phyloP scores from a whole-genome alignment of 2,329 filamentous ascomycete genomes.

The Cercospora sojina region DNA sequence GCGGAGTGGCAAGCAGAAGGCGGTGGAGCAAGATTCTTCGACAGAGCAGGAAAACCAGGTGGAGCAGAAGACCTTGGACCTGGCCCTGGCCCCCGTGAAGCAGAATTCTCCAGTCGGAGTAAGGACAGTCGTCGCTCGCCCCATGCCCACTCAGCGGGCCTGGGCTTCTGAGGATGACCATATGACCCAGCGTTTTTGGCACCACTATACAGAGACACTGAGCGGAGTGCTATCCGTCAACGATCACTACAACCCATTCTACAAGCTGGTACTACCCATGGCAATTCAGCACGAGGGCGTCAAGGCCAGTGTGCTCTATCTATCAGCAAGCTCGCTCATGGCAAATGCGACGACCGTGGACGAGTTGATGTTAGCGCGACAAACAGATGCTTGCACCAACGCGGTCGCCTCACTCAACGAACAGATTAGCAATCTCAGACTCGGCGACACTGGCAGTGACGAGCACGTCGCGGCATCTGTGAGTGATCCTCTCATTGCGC shows the following conservation, averaged over 20 bases:
- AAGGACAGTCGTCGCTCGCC: conserved; percentile 28
- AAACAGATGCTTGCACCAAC: conserved; percentile 54
- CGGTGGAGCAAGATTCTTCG: neutral
- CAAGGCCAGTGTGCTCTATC: conserved; percentile 85
- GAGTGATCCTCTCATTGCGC: conserved; percentile 58
- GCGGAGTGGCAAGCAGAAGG: conserved; percentile 78
- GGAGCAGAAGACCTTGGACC: neutral
- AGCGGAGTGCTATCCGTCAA: conserved; percentile 79
- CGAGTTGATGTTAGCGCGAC: conserved; percentile 52
- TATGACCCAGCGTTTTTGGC: conserved; percentile 76
- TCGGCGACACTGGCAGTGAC: neutral
- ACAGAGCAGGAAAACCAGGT: neutral
- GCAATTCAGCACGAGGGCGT: conserved; percentile 75
- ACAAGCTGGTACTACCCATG: conserved; percentile 77
- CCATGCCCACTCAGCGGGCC: conserved; percentile 53
- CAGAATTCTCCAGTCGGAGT: neutral
- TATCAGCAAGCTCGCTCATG: conserved; percentile 74
- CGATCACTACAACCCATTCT: conserved; percentile 80
- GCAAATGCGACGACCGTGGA: conserved; percentile 38
- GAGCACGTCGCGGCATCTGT: conserved; percentile 37
- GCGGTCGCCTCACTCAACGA: conserved; percentile 35
- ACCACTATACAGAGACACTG: conserved; percentile 77
- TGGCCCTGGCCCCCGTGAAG: neutral
- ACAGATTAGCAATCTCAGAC: conserved; percentile 17
- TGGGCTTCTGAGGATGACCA: conserved; percentile 79